Conservation (phyloP, 805 yeast species). For the Yarrowia keelungensis region DNA sequence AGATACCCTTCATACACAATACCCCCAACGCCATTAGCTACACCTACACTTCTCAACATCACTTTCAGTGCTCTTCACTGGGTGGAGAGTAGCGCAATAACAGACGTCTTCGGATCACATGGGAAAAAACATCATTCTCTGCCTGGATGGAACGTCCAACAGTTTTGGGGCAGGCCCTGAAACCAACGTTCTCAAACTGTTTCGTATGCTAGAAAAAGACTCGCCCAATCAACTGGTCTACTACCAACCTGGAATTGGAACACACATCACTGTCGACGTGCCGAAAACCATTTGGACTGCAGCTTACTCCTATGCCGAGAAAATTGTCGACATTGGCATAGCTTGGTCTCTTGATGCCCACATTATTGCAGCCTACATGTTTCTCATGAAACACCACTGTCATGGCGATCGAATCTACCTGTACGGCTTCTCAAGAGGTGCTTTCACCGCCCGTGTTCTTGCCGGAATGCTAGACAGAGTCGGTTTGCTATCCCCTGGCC, state of each 20-base stretch:
- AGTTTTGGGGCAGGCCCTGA: slow-evolving; percentile 39
- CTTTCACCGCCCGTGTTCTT: slow-evolving; percentile 66
- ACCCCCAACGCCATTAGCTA: not conserved
- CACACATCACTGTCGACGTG: slow-evolving; percentile 28
- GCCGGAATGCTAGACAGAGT: slow-evolving; percentile 70
- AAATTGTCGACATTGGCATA: slow-evolving; percentile 54
- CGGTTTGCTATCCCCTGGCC: slow-evolving; percentile 61
- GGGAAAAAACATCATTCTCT: slow-evolving; percentile 40
- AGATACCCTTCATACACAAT: not conserved
- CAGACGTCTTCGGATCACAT: not conserved
- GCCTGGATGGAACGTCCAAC: slow-evolving; percentile 40
- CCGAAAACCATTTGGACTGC: slow-evolving; percentile 15
- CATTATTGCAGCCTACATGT: slow-evolving; percentile 63
- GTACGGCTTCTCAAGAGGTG: slow-evolving; percentile 70
- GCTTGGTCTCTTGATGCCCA: slow-evolving; percentile 63
- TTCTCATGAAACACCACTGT: slow-evolving; percentile 58
- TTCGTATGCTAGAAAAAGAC: slow-evolving; percentile 40
- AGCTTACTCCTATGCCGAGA: slow-evolving; percentile 24
- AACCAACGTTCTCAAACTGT: slow-evolving; percentile 39
- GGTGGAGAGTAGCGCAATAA: not conserved
- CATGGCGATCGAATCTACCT: slow-evolving; percentile 61
- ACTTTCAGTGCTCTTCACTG: slow-evolving; percentile 18
- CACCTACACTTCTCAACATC: not conserved
- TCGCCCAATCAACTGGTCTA: slow-evolving; percentile 35
- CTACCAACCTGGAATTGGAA: slow-evolving; percentile 36